Percentiles rank a stretch among this genome's conserved stretches.
phyloP scores from a whole-genome alignment of 257 asterid genomes.

The Salvia splendens region DNA sequence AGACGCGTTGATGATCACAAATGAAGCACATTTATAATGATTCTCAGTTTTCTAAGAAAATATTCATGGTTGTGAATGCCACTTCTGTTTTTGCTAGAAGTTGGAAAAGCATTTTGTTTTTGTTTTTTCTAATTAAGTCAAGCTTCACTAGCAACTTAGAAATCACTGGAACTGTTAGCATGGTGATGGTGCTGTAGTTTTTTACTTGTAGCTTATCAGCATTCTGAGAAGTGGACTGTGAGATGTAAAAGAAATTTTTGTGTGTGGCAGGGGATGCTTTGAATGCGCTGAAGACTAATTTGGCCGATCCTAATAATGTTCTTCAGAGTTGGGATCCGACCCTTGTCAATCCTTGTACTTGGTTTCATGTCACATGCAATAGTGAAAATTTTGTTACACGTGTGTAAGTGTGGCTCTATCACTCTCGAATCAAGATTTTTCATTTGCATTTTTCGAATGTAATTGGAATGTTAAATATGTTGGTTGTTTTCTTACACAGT shows the following conservation, averaged over 20 bases:
- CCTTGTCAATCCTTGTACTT: slow-evolving; percentile 95
- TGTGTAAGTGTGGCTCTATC: slow-evolving; percentile 62
- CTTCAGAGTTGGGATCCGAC: slow-evolving; percentile 98
- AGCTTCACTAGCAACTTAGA: slow-evolving; percentile 17
- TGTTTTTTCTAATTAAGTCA: slow-evolving; percentile 10
- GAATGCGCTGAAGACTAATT: slow-evolving; percentile 68
- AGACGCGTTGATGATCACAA: neutral
- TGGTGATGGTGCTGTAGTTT: slow-evolving; percentile 7
- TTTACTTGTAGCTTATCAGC: slow-evolving; percentile 7
- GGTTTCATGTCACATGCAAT: slow-evolving; percentile 97
- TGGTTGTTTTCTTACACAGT: slow-evolving; percentile 45
- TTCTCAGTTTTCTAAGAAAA: neutral
- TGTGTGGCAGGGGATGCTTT: slow-evolving; percentile 86
- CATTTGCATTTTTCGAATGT: neutral
- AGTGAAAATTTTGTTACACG: slow-evolving; percentile 77
- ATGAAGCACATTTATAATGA: slow-evolving; percentile 6
- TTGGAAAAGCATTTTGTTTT: neutral
- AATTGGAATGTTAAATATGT: slow-evolving; percentile 20
- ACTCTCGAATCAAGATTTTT: slow-evolving; percentile 14
- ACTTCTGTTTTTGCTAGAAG: slow-evolving; percentile 9
- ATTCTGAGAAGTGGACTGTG: neutral
- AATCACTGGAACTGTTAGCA: neutral
- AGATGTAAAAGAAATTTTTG: neutral
- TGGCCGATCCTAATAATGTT: slow-evolving; percentile 87
- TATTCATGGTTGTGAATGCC: slow-evolving; percentile 2